Percentiles rank a stretch among this genome's conserved stretches.
Conservation (phyloP, 225 moss, liverwort and hornwort species). For the Straminergon stramineum region DNA sequence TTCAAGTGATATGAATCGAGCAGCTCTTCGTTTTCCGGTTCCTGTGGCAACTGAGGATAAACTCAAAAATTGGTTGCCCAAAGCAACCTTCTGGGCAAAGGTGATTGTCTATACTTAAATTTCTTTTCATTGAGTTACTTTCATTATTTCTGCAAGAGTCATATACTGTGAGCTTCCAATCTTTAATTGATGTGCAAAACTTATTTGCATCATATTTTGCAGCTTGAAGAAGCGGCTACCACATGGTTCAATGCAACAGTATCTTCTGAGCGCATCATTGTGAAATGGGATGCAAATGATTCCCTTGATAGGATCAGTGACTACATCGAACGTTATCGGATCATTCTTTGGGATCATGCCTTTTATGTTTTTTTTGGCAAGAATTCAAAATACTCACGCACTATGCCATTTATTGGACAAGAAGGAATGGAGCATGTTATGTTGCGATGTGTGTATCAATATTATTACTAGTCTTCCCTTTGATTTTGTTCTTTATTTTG, state of each 20-base stretch:
- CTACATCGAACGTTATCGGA: rapidly evolving
- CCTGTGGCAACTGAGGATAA: background rate
- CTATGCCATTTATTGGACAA: background rate
- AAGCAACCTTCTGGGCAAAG: background rate
- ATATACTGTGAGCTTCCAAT: background rate
- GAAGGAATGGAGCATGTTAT: background rate
- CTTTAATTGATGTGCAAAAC: too few species aligned
- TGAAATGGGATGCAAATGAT: background rate
- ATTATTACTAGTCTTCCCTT: background rate
- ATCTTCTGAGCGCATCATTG: background rate
- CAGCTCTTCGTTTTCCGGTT: background rate
- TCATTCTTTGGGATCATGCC: background rate
- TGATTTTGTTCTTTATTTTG: too few species aligned
- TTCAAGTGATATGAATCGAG: background rate
- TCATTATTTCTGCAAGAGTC: too few species aligned
- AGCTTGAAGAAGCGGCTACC: rapidly evolving
- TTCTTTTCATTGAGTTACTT: too few species aligned
- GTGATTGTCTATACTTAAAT: too few species aligned
- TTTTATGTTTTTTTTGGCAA: background rate
- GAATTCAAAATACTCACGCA: background rate
- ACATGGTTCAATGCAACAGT: background rate
- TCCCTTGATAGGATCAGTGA: background rate
- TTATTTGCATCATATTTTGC: too few species aligned
- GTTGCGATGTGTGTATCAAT: background rate
- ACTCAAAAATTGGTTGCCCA: too few species aligned